A percentile compares a stretch with the other conserved stretches of the same genome.
phyloP scores from a whole-genome alignment of 768 basidiomycete genomes.

The Lactarius sanguifluus region DNA sequence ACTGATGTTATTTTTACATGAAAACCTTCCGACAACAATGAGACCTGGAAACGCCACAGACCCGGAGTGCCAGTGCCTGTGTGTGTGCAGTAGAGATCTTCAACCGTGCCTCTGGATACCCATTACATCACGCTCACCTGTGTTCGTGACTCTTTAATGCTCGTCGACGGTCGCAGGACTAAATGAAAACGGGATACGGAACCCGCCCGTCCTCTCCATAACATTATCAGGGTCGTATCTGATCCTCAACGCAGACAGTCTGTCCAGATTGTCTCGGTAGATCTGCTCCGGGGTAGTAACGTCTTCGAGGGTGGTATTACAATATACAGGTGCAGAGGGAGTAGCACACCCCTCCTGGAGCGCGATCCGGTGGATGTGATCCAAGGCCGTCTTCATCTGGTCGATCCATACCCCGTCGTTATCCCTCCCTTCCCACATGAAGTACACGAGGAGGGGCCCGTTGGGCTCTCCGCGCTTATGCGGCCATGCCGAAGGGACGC shows the following conservation, averaged over 20 bases:
- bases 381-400: not conserved
- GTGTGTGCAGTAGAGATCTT: no score
- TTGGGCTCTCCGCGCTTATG: not conserved
- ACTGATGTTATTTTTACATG: no score
- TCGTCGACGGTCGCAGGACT: no score
- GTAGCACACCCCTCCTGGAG: not conserved
- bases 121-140: no score
- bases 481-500: not conserved
- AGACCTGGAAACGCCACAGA: no score
- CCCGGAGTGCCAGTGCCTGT: no score
- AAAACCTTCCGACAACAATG: no score
- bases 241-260: not conserved
- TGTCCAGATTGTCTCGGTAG: not conserved
- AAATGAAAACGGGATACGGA: not conserved
- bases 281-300: not conserved
- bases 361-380: not conserved
- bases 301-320: not conserved
- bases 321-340: not conserved
- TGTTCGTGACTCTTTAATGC: no score
- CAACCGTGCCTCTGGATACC: no score
- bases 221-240: not conserved
- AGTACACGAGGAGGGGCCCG: not conserved
- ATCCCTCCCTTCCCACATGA: not conserved
- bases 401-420: not conserved
- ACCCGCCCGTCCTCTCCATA: not conserved